phyloP scores from a whole-genome alignment of 768 basidiomycete genomes.

The Trametes cingulata region DNA sequence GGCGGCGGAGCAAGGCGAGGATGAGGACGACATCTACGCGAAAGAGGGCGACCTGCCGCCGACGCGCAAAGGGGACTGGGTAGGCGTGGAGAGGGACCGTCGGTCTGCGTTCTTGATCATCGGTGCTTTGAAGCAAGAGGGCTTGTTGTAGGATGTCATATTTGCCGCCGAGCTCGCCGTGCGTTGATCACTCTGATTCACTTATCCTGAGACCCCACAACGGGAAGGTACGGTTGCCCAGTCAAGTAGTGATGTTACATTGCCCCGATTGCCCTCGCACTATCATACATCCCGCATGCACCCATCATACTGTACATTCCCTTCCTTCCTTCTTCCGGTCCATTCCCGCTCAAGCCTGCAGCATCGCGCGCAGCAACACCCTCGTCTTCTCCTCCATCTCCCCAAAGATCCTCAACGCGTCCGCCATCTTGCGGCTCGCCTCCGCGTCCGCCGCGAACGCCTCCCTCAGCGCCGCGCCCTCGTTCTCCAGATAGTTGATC shows the following conservation, averaged over 20 bases:
- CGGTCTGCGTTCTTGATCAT: slow-evolving; percentile 80
- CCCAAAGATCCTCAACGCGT: slow-evolving; percentile 47
- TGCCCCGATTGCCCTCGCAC: too few relatives aligned
- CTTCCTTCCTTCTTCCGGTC: too few relatives aligned
- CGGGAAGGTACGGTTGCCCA: too few relatives aligned
- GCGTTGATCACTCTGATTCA: too few relatives aligned
- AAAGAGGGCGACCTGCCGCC: slow-evolving; percentile 53
- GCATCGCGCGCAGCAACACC: slow-evolving; percentile 29
- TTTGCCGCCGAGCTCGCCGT: background rate
- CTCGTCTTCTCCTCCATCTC: slow-evolving; percentile 45
- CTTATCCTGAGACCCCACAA: too few relatives aligned
- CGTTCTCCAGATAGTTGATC: slow-evolving; percentile 39
- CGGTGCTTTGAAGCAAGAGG: slow-evolving; percentile 73
- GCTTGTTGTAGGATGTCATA: slow-evolving; percentile 45
- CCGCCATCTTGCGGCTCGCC: slow-evolving; percentile 43
- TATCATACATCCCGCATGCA: background rate
- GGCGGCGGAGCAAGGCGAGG: slow-evolving; percentile 27
- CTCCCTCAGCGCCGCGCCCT: slow-evolving; percentile 36
- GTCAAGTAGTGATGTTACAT: too few relatives aligned
- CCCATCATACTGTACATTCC: too few relatives aligned
- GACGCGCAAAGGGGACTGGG: slow-evolving; percentile 66
- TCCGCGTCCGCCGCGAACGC: slow-evolving; percentile 42
- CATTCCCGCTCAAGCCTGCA: slow-evolving; percentile 4
- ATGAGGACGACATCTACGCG: slow-evolving; percentile 58
- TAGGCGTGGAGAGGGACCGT: slow-evolving; percentile 75